A percentile compares a stretch with the other conserved stretches of the same genome.
Conservation (phyloP, 1,284 basidiomycete species). For the Gymnopus androsaceus region DNA sequence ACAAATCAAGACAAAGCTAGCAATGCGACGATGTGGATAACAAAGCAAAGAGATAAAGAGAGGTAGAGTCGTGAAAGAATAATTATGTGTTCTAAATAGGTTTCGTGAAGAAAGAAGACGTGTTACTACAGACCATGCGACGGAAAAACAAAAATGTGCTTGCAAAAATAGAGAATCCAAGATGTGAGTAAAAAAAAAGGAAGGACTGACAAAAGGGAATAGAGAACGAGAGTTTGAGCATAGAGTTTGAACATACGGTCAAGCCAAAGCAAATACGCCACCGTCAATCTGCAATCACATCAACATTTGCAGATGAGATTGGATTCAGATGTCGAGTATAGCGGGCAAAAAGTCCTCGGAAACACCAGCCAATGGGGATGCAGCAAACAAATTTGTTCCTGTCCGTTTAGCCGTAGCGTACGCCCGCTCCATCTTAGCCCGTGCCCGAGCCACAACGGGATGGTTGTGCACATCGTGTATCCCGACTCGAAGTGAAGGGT, state of each 20-base stretch:
- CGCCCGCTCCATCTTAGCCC: conserved; percentile 61
- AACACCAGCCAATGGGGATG: conserved; percentile 67
- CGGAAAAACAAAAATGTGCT: no score
- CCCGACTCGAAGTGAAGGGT: conserved; percentile 64
- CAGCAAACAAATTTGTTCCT: conserved; percentile 54
- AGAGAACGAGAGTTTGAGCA: neutral
- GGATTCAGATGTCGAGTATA: conserved; percentile 48
- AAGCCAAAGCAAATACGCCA: conserved; percentile 7
- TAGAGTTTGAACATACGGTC: neutral
- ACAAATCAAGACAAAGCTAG: conserved; percentile 12
- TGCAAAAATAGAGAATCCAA: neutral
- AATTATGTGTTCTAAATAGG: no score
- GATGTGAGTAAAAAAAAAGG: neutral
- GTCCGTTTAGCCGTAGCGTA: conserved; percentile 39
- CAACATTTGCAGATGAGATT: conserved; percentile 25
- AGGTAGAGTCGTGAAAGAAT: neutral
- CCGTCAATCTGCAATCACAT: conserved; percentile 27
- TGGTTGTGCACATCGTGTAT: conserved; percentile 64
- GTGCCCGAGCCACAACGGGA: conserved; percentile 70
- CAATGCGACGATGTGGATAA: conserved; percentile 6
- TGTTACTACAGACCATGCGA: no score
- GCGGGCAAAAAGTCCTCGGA: conserved; percentile 61
- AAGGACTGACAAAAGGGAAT: neutral
- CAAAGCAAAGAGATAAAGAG: neutral
- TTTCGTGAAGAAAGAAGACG: no score